Conservation (phyloP, 257 asterid species). For the Handroanthus guayacan region DNA sequence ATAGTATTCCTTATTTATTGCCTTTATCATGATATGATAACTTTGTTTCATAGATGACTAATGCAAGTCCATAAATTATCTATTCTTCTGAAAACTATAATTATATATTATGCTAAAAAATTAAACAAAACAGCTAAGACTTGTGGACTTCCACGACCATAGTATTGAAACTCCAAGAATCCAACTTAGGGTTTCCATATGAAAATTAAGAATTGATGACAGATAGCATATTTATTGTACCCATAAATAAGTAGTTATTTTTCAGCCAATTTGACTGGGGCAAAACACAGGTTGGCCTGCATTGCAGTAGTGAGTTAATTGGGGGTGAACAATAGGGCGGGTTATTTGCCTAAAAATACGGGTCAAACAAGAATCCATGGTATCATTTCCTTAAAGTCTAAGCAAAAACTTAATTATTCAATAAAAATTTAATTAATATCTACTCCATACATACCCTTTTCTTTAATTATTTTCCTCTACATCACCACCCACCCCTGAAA, state of each 20-base stretch:
- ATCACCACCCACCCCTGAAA: slow-evolving; percentile 70
- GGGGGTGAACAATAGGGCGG: slow-evolving; percentile 48
- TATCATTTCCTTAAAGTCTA: slow-evolving; percentile 58
- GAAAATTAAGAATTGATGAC: background rate
- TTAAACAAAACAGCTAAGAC: slow-evolving; percentile 39
- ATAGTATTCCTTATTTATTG: background rate
- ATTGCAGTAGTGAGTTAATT: background rate
- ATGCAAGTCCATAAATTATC: background rate
- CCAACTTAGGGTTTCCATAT: slow-evolving; percentile 36
- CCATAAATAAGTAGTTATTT: background rate
- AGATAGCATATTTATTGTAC: background rate
- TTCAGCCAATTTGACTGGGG: slow-evolving; percentile 18
- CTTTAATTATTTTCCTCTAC: slow-evolving; percentile 42
- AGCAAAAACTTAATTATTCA: slow-evolving; percentile 49
- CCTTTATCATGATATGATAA: too few species aligned
- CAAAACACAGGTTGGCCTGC: slow-evolving; percentile 1
- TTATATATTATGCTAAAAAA: background rate
- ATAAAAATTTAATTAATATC: slow-evolving; percentile 36
- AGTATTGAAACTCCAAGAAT: slow-evolving; percentile 36
- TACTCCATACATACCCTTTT: slow-evolving; percentile 40
- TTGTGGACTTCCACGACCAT: slow-evolving; percentile 42
- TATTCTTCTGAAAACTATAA: slow-evolving; percentile 17
- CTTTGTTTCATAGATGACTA: too few species aligned
- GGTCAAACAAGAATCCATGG: slow-evolving; percentile 73
- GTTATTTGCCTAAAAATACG: slow-evolving; percentile 55